phyloP scores from a whole-genome alignment of 169 alveolate genomes.

The Cystoisospora suis region DNA sequence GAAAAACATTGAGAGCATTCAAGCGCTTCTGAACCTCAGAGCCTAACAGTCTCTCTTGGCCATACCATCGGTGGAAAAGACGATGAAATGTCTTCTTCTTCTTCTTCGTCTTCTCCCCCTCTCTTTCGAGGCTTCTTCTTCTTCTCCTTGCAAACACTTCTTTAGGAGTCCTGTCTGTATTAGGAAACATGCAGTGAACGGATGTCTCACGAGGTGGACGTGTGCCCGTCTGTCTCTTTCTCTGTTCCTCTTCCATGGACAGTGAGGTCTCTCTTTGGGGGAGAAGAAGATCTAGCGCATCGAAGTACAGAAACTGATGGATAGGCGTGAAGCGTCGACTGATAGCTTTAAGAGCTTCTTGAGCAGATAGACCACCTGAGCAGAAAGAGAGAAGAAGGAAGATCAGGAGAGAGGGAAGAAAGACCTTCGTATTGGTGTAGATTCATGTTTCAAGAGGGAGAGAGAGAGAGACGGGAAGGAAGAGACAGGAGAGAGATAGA shows the following conservation, averaged over 20 bases:
- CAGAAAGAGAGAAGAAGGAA: background rate
- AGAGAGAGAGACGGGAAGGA: background rate
- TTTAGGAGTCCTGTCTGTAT: too few species aligned
- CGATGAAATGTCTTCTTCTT: background rate
- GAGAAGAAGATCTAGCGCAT: conserved; percentile 29
- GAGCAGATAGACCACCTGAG: conserved; percentile 65
- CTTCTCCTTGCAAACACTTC: background rate
- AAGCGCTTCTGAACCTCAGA: conserved; percentile 46
- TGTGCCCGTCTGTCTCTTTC: too few species aligned
- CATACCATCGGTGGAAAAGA: conserved; percentile 37
- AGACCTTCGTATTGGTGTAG: background rate
- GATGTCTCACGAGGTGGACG: too few species aligned
- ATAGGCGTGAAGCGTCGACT: conserved; percentile 58
- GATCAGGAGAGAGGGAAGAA: background rate
- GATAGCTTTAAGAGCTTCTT: conserved; percentile 59
- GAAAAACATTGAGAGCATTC: conserved; percentile 73
- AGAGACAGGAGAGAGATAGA: background rate
- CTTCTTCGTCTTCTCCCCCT: background rate
- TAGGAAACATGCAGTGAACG: too few species aligned
- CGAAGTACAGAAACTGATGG: conserved; percentile 43
- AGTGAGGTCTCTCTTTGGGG: too few species aligned
- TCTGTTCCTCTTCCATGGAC: too few species aligned
- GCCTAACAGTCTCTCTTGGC: conserved; percentile 59
- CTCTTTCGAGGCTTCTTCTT: background rate
- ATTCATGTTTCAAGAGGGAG: background rate